Evolutionary conservation across 306 rosid species (phyloP), one percentile per base, ranked within the genome.

Genomic region (Inga oerstediana): DNA sequence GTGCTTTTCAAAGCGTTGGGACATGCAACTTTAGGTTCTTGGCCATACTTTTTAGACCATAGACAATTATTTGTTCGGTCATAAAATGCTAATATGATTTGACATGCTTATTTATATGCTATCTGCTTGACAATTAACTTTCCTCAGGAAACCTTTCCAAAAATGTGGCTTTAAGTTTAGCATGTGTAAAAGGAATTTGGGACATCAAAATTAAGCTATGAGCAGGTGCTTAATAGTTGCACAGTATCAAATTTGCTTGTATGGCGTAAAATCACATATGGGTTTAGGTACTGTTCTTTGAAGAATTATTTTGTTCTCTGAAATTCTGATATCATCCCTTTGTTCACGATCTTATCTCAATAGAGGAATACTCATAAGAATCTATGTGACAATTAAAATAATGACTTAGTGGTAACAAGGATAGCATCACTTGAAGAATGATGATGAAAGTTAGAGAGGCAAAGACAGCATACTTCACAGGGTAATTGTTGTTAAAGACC

Each of bases 1-100:
- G 35, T 76, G 69, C 61, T 80, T 72, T 66, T 65, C 81, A 45
- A 76, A 66, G 13, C 77, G 71, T 27, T 77, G 61, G 44, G 49
- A n/a, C 10, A 62, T 30, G 59, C 44, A 9, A 16, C 72, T 24
- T 61, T 8, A 9, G 30, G 35, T 77, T 77, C 62, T 12, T 43
- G 58, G 58, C 35, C 46, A 58, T 76, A 76, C 32, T 76, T 76
- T 76, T 34, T 5, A 19, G 32, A 14, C 45, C 30, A 8, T 51
- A 37, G 16, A n/a, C 51, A 20, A 39, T 74, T 35, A 37, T 65
- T 54, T 20, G 35, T 15, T 48, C 20, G 19, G 19, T 39, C 54
- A 11, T 58, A 76, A 54, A 22, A n/a, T 58, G 14, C 69, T 76
- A 39, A 39, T 37, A 37, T 59, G 14, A 16, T 13, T 20, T 41